These are phyloP conservation scores for Pseudoneurospora amorphoporcata DNA, from an alignment of 495 filamentous ascomycete genomes.

Conservation along the genomic window DNA sequence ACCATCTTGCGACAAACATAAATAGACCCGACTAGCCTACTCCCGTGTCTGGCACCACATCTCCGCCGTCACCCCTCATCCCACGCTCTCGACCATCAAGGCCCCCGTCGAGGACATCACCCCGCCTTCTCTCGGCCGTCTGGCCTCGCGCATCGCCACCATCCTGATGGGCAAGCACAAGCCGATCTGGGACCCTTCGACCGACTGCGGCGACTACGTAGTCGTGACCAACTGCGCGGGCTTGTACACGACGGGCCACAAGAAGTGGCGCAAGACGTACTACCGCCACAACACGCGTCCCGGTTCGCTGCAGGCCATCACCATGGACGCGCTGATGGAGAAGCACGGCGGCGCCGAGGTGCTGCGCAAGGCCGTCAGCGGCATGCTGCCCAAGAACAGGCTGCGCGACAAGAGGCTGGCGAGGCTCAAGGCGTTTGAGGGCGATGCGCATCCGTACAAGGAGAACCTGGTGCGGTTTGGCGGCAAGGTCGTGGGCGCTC, in stretches of 20 bases:
- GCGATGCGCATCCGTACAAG: conserved; percentile 82
- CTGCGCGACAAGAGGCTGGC: conserved; percentile 75
- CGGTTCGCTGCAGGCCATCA: conserved; percentile 75
- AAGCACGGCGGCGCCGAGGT: conserved; percentile 95
- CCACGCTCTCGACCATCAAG: conserved; percentile 40
- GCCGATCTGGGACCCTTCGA: conserved; percentile 90
- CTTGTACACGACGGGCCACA: conserved; percentile 81
- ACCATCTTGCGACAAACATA: background rate
- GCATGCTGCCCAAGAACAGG: conserved; percentile 97
- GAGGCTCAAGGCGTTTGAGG: conserved; percentile 93
- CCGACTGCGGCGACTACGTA: conserved; percentile 98
- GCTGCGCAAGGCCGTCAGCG: conserved; percentile 79
- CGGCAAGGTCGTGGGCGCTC: conserved; percentile 40
- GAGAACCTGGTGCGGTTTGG: conserved; percentile 69
- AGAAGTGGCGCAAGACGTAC: conserved; percentile 88
- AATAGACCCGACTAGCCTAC: conserved; percentile 90
- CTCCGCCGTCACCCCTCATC: conserved; percentile 52
- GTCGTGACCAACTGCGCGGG: conserved; percentile 83
- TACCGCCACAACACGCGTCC: conserved; percentile 87
- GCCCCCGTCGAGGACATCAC: conserved; percentile 44
- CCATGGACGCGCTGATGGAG: conserved; percentile 87
- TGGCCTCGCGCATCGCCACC: conserved; percentile 83
- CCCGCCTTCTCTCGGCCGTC: conserved; percentile 67
- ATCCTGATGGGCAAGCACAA: conserved; percentile 99
- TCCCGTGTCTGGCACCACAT: conserved; percentile 87